Evolutionary conservation across 164 flowering plant genomes (phyloP), one percentile per base, ranked within the genome.

Genomic region (Macadamia tetraphylla): DNA sequence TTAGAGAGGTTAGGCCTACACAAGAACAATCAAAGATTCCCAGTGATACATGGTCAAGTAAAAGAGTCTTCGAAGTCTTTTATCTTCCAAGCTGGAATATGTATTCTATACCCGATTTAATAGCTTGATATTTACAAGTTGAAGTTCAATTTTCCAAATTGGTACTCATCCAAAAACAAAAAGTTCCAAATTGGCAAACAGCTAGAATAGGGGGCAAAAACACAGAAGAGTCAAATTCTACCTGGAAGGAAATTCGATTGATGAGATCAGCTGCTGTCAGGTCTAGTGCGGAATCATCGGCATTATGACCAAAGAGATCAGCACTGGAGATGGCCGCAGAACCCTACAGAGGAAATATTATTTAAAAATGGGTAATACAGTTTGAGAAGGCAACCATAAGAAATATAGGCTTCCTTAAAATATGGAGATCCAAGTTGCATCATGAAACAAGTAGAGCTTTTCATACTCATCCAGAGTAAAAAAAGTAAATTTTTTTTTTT

Each of bases 291-390:
- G 82, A 63, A 68, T 79, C 65, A 70, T 81, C 83, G 14, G 62
- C 12, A 49, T 64, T 73, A 29, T 83, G 61, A 65, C 96, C 98
- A 80, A 95, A 92, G 43, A 95, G 90, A 78, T 95, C 98, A 40
- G 98, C 90, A 77, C 99, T 95, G 46, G 98, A 95, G 66, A 92
- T 95, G 31, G 97, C 84, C 3, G 84, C 44, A 29, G 98, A 92
- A 63, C 92, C 84, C 99, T 95, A 58, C 6, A 73, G 62, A 17
- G 51, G 63, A 68, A 29, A 46, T 2, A 35, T 35, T 2, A 35
- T 35, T 35, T 35, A 35, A 35, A 35, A 35, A 35, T 2, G 40
- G 5, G 40, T 35, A 23, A 35, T 35, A 35, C 40, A 35, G 3
- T 35, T 2, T 35, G 40, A 35, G 40, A 35, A 49, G 53, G 11